phyloP scores from a whole-genome alignment of 208 protist genomes.

The Porcisia deanei region DNA sequence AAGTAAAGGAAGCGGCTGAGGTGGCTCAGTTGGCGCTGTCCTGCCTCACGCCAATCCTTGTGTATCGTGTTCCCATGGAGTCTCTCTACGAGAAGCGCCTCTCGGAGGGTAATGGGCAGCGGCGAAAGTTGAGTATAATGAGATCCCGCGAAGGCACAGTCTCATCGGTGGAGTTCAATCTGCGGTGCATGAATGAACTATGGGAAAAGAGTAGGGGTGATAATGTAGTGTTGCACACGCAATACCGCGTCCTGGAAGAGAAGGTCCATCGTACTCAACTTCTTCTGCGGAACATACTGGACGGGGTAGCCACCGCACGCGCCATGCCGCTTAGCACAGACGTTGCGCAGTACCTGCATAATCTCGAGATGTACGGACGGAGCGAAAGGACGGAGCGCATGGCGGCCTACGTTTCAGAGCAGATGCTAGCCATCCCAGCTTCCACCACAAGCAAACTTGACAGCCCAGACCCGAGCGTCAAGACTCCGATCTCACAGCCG shows the following conservation, averaged over 20 bases:
- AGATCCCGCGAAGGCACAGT: slow-evolving; percentile 54
- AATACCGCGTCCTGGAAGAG: slow-evolving; percentile 66
- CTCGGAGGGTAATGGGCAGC: slow-evolving; percentile 35
- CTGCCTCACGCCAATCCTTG: slow-evolving; percentile 39
- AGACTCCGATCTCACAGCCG: neutral
- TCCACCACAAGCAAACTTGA: too few species aligned
- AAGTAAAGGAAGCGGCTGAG: slow-evolving; percentile 65
- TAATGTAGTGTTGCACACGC: slow-evolving; percentile 79
- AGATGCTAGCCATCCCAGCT: slow-evolving; percentile 34
- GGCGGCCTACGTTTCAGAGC: slow-evolving; percentile 55
- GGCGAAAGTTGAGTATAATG: slow-evolving; percentile 46
- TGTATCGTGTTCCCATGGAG: slow-evolving; percentile 75
- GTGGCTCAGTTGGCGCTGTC: slow-evolving; percentile 58
- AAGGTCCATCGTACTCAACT: slow-evolving; percentile 49
- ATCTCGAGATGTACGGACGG: slow-evolving; percentile 75
- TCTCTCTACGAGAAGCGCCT: slow-evolving; percentile 69
- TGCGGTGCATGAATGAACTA: slow-evolving; percentile 72
- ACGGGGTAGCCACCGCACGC: slow-evolving; percentile 74
- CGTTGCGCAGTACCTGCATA: slow-evolving; percentile 64
- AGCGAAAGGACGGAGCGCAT: slow-evolving; percentile 69
- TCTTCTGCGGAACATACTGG: slow-evolving; percentile 75
- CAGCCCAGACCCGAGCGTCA: slow-evolving; percentile 3
- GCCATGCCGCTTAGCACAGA: slow-evolving; percentile 43
- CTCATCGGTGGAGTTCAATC: slow-evolving; percentile 81
- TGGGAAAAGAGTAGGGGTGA: slow-evolving; percentile 80